A percentile compares a stretch with the other conserved stretches of the same genome.
These are phyloP conservation scores for Boletus reticuloceps DNA, from an alignment of 768 basidiomycete species.

Conservation along the genomic window DNA sequence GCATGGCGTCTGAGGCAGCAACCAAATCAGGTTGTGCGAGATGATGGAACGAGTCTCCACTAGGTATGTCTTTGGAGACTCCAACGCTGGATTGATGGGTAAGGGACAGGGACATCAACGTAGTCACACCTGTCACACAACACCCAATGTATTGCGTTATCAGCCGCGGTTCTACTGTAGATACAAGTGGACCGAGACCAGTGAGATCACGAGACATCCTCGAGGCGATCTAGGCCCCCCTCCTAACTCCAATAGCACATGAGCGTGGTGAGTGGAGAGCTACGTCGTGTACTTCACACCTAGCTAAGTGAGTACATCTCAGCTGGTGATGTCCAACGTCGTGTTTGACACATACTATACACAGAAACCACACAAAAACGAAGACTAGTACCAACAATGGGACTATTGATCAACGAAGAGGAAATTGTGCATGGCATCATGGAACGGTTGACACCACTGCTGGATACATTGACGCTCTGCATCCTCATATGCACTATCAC, in stretches of 20 bases:
- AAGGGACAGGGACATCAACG: no score
- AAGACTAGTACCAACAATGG: conserved; percentile 8
- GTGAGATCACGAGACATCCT: conserved; percentile 5
- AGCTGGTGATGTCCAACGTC: not conserved
- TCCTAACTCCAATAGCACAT: not conserved
- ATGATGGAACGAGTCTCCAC: no score
- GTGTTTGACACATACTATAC: not conserved
- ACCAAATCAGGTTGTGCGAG: no score
- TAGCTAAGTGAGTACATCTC: not conserved
- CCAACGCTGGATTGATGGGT: no score
- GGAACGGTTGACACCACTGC: conserved; percentile 12
- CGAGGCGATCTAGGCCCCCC: conserved; percentile 1
- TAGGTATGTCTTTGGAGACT: no score
- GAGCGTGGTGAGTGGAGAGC: not conserved
- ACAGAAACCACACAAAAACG: not conserved
- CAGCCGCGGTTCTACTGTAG: no score
- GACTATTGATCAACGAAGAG: conserved; percentile 18
- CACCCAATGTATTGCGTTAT: no score
- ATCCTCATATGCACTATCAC: conserved; percentile 14
- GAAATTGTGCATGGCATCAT: conserved; percentile 8
- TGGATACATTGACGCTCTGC: conserved; percentile 9
- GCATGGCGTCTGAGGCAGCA: no score
- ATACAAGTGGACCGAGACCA: not conserved
- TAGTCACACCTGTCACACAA: no score
- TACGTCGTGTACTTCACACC: not conserved